These are phyloP conservation scores for Gossypium longicalyx DNA, from an alignment of 345 rosid genomes.

Conservation along the genomic window DNA sequence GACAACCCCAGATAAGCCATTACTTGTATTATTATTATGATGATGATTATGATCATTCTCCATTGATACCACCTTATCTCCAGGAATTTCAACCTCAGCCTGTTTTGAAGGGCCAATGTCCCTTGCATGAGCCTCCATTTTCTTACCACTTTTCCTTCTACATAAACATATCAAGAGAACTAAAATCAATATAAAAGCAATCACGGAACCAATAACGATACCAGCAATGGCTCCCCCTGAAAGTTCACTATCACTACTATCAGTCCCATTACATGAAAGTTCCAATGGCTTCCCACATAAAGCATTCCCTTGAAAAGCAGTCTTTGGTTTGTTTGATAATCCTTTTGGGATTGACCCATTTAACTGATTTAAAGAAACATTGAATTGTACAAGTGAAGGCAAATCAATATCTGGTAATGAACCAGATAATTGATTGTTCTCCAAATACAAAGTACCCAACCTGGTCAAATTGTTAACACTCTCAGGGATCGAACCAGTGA, in stretches of 20 bases:
- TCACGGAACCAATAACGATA: constrained; percentile 52
- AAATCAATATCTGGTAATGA: constrained; percentile 57
- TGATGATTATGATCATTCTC: constrained; percentile 20
- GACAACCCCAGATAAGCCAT: constrained; percentile 5
- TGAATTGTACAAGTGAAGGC: constrained; percentile 50
- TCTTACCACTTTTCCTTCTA: constrained; percentile 28
- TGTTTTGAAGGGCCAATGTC: constrained; percentile 47
- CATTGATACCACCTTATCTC: constrained; percentile 26
- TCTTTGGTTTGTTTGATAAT: constrained; percentile 30
- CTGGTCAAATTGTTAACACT: constrained; percentile 47
- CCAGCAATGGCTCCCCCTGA: constrained; percentile 69
- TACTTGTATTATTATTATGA: constrained; percentile 12
- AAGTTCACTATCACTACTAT: constrained; percentile 28
- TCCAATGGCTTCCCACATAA: constrained; percentile 75
- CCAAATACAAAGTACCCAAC: constrained; percentile 51
- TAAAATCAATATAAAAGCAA: constrained; percentile 42
- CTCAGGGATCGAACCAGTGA: constrained; percentile 59
- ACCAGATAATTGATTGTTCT: constrained; percentile 63
- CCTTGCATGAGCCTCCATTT: constrained; percentile 25
- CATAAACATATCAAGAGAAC: constrained; percentile 43
- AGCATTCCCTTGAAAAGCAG: constrained; percentile 57
- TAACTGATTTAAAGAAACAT: constrained; percentile 61
- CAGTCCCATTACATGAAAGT: constrained; percentile 33
- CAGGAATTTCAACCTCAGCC: constrained; percentile 32
- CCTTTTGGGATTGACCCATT: constrained; percentile 65